These are phyloP conservation scores for Phytophthora nicotianae DNA, from an alignment of 352 stramenopile species.

Conservation along the genomic window DNA sequence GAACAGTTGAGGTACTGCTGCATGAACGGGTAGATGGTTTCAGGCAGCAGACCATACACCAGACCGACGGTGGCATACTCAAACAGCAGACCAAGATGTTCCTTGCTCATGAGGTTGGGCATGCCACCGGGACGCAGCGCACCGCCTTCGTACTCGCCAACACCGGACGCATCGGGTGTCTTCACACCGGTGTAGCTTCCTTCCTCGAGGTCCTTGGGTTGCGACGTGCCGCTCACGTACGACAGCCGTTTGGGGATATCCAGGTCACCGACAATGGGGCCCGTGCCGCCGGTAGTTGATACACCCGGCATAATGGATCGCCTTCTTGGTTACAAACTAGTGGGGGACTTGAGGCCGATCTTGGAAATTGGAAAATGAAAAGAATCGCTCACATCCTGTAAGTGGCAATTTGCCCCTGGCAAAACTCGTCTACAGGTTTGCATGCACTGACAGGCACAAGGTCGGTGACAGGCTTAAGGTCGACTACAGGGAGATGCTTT, in stretches of 20 bases:
- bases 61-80: conserved; percentile 52
- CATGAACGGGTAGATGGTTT: conserved; percentile 56
- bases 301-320: conserved; percentile 3
- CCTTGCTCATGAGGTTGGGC: conserved; percentile 34
- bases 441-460: background rate
- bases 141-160: conserved; percentile 35
- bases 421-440: conserved; percentile 22
- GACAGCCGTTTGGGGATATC: conserved; percentile 43
- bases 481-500: conserved; percentile 1
- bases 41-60: conserved; percentile 45
- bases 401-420: background rate
- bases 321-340: background rate
- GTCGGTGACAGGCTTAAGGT: background rate
- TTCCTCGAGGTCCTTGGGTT: conserved; percentile 26
- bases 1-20: conserved; percentile 51
- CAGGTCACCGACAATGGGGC: conserved; percentile 23
- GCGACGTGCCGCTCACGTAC: conserved; percentile 33
- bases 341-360: conserved; percentile 16
- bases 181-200: conserved; percentile 35
- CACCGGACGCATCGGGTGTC: conserved; percentile 26
- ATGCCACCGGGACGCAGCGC: conserved; percentile 35
- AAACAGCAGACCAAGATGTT: conserved; percentile 43
- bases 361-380: conserved; percentile 31
- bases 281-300: conserved; percentile 21
- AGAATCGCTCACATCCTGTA: too few relatives aligned